phyloP scores from a whole-genome alignment of 2,329 filamentous ascomycete genomes.

The Ceratocystiopsis brevicomis region DNA sequence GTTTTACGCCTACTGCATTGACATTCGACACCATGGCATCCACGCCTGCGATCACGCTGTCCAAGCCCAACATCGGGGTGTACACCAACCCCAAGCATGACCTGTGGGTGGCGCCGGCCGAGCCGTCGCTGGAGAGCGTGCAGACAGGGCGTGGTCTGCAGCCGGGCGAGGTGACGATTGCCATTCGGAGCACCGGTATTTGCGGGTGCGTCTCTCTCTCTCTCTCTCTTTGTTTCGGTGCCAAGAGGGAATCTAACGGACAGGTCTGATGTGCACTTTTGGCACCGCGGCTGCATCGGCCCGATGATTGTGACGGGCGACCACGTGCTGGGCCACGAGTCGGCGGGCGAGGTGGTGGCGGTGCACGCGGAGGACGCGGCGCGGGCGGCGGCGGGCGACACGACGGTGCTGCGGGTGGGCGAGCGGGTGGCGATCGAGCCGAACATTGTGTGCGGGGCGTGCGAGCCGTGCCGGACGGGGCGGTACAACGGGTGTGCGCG shows the following conservation, averaged over 20 bases:
- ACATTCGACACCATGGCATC: not conserved
- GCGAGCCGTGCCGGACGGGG: slow-evolving; percentile 78
- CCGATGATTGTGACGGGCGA: slow-evolving; percentile 82
- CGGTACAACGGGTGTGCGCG: slow-evolving; percentile 88
- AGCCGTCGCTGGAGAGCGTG: slow-evolving; percentile 58
- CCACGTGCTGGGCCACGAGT: slow-evolving; percentile 90
- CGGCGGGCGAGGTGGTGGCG: slow-evolving; percentile 65
- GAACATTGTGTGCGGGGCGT: slow-evolving; percentile 78
- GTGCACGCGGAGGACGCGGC: slow-evolving; percentile 32
- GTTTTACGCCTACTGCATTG: too few species aligned
- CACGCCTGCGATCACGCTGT: slow-evolving; percentile 20
- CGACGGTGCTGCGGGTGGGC: slow-evolving; percentile 62
- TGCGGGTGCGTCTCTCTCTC: slow-evolving; percentile 48
- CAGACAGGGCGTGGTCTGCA: slow-evolving; percentile 46
- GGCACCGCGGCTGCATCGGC: slow-evolving; percentile 86
- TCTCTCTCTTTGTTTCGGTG: too few species aligned
- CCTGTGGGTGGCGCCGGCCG: slow-evolving; percentile 67
- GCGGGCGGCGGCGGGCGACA: slow-evolving; percentile 20
- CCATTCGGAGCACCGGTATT: slow-evolving; percentile 86
- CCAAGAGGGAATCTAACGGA: not conserved
- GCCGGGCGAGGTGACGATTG: slow-evolving; percentile 69
- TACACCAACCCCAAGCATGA: slow-evolving; percentile 90
- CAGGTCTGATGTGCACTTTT: slow-evolving; percentile 91
- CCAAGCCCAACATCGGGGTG: slow-evolving; percentile 83
- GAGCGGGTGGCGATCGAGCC: slow-evolving; percentile 90